phyloP scores from a whole-genome alignment of 331 rosid species.

The Cydonia oblonga region DNA sequence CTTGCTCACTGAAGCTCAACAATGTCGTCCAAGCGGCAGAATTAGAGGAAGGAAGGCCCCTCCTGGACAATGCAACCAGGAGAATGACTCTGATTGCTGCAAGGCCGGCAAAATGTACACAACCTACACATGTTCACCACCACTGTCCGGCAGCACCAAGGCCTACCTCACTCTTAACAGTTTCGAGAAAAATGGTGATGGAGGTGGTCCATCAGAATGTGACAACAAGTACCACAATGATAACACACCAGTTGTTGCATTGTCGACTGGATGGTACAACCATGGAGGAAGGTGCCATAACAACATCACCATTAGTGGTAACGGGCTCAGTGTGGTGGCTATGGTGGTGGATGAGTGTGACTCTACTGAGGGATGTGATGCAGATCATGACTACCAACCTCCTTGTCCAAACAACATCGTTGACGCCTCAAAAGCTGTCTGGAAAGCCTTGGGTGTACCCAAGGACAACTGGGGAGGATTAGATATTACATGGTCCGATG shows the following conservation, averaged over 20 bases:
- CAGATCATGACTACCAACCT: conserved; percentile 35
- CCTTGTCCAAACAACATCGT: conserved; percentile 44
- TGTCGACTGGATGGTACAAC: conserved; percentile 28
- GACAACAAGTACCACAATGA: conserved; percentile 18
- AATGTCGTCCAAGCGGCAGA: background rate
- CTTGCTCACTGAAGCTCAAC: background rate
- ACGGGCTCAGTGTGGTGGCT: conserved; percentile 28
- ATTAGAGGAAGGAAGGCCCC: background rate
- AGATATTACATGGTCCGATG: background rate
- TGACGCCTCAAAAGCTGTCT: conserved; percentile 43
- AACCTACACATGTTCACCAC: background rate
- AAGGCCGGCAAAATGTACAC: background rate
- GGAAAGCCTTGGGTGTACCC: conserved; percentile 28
- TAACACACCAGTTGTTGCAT: conserved; percentile 21
- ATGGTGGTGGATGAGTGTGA: conserved; percentile 41
- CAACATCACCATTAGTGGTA: conserved; percentile 21
- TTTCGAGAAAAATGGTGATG: conserved; percentile 16
- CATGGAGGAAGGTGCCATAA: conserved; percentile 17
- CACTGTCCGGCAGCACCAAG: conserved; percentile 5
- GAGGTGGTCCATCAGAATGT: conserved; percentile 29
- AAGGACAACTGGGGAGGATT: background rate
- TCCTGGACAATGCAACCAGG: background rate
- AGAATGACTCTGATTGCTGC: background rate
- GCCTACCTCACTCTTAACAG: conserved; percentile 26
- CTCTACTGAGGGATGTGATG: conserved; percentile 30